Conservation (phyloP, 306 rosid species). For the Castanea sativa region DNA sequence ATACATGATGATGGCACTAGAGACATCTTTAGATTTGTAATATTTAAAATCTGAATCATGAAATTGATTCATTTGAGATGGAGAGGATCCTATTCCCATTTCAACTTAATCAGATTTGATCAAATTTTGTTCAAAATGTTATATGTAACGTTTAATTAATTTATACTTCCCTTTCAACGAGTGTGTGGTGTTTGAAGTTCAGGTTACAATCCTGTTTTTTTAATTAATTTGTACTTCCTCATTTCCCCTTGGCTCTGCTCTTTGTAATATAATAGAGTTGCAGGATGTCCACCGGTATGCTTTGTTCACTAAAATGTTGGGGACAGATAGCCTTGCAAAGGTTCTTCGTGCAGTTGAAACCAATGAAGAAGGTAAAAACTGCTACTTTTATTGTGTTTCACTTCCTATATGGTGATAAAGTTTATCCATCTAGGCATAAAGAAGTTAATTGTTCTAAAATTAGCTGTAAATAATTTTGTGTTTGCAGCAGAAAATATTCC, state of each 20-base stretch:
- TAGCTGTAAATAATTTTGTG: background rate
- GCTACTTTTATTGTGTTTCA: background rate
- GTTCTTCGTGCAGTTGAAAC: constrained; percentile 68
- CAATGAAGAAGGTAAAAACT: constrained; percentile 48
- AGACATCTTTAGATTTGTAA: too few relatives aligned
- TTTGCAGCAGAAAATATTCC: background rate
- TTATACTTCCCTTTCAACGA: constrained; percentile 43
- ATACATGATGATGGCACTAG: too few relatives aligned
- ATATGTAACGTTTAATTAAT: too few relatives aligned
- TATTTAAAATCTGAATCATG: too few relatives aligned
- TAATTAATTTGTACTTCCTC: constrained; percentile 7
- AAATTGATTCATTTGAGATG: too few relatives aligned
- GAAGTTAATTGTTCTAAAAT: too few relatives aligned
- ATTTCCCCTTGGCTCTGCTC: constrained; percentile 24
- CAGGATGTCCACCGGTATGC: constrained; percentile 52
- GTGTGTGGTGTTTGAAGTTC: constrained; percentile 57
- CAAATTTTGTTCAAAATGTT: too few relatives aligned
- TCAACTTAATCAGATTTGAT: too few relatives aligned
- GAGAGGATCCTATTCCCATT: too few relatives aligned
- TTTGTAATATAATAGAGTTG: constrained; percentile 17
- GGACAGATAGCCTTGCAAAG: constrained; percentile 40
- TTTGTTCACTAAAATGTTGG: constrained; percentile 53
- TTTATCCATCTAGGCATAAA: too few relatives aligned
- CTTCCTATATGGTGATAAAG: background rate
- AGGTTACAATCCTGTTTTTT: constrained; percentile 38